Conservation (phyloP, 2,329 filamentous ascomycete species). For the Colletotrichum chrysophilum region DNA sequence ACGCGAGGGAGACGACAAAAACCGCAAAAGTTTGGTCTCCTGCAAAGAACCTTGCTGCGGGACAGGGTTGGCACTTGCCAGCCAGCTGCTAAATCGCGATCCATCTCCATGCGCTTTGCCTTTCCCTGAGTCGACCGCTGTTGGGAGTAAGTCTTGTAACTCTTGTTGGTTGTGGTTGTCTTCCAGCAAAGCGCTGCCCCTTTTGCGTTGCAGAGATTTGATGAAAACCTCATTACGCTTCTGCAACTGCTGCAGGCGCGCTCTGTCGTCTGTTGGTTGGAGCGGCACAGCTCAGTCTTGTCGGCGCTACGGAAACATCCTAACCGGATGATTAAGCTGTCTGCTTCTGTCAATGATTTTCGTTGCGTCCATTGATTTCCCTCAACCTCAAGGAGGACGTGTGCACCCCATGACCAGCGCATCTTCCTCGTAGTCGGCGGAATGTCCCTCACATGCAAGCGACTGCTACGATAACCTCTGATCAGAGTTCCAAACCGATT, state of each 20-base stretch:
- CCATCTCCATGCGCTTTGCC: background rate
- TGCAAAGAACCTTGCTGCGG: background rate
- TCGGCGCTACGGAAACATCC: background rate
- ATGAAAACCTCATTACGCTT: conserved; percentile 15
- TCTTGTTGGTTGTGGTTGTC: background rate
- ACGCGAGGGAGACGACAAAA: background rate
- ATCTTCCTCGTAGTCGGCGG: background rate
- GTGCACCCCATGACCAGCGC: background rate
- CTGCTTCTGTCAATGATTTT: background rate
- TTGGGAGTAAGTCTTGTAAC: background rate
- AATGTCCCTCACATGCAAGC: background rate
- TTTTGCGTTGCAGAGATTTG: conserved; percentile 15
- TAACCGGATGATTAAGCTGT: background rate
- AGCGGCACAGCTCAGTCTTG: background rate
- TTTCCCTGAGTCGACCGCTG: background rate
- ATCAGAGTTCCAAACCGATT: background rate
- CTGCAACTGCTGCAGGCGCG: conserved; percentile 11
- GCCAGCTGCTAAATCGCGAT: background rate
- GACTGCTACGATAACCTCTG: background rate
- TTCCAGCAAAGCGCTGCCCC: background rate
- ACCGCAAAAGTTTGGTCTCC: background rate
- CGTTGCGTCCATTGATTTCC: background rate
- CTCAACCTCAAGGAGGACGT: background rate
- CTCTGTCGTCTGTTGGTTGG: background rate
- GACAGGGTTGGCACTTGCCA: background rate